Evolutionary conservation across 345 rosid genomes (phyloP).

Genomic region (Linum trigynum): DNA sequence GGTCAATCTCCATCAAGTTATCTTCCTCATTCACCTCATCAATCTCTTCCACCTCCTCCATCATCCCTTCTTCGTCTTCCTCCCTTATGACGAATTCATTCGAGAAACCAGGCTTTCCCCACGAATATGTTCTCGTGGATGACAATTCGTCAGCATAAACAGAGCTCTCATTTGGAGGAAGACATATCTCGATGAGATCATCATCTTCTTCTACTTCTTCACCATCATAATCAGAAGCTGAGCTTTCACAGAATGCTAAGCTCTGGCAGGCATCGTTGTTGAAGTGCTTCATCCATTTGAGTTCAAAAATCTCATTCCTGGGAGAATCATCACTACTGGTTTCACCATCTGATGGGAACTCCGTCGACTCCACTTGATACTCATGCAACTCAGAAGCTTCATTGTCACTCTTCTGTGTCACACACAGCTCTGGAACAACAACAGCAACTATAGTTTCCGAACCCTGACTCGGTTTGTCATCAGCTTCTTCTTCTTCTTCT

Average conservation of each 20-base stretch:
- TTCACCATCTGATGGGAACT: conserved; percentile 28
- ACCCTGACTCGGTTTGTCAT: conserved; percentile 9
- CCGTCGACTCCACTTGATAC: conserved; percentile 20
- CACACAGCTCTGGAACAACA: background rate
- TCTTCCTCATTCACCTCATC: conserved; percentile 55
- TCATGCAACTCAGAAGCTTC: conserved; percentile 14
- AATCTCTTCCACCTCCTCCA: conserved; percentile 39
- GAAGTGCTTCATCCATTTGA: conserved; percentile 19
- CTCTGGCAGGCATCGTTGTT: conserved; percentile 10
- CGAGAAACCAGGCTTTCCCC: conserved; percentile 14
- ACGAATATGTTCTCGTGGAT: background rate
- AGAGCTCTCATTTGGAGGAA: conserved; percentile 24
- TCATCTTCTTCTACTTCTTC: conserved; percentile 41
- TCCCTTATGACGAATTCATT: conserved; percentile 25
- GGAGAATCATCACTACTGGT: conserved; percentile 20
- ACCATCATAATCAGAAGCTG: conserved; percentile 17
- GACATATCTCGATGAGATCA: conserved; percentile 51
- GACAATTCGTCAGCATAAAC: conserved; percentile 16
- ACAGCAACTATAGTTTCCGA: conserved; percentile 13
- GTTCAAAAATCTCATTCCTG: conserved; percentile 21
- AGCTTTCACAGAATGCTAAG: conserved; percentile 16
- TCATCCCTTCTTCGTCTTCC: conserved; percentile 30
- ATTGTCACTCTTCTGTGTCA: conserved; percentile 1
- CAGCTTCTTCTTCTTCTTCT: conserved; percentile 16
- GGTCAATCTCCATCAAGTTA: conserved; percentile 71